Conservation (phyloP, 176 grass and related monocot genomes). For the Juncus inflexus region DNA sequence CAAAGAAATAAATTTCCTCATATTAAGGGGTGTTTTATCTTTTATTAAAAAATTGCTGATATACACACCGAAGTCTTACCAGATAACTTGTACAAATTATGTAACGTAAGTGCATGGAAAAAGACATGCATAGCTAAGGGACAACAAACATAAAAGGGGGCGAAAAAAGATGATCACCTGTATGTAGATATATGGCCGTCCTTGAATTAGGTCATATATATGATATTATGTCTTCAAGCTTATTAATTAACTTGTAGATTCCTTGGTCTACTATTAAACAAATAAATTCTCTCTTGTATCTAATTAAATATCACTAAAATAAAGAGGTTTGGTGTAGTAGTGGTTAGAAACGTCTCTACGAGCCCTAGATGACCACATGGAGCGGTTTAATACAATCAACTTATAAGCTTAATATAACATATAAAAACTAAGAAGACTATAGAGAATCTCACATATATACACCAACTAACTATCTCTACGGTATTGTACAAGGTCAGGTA, state of each 20-base stretch:
- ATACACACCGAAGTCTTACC: no score
- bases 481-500: neutral
- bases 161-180: neutral
- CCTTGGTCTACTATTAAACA: no score
- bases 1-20: no score
- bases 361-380: conserved; percentile 26
- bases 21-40: no score
- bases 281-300: neutral
- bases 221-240: no score
- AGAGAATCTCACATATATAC: neutral
- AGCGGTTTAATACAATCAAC: neutral
- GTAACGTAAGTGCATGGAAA: no score
- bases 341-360: conserved; percentile 12
- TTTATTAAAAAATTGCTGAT: no score
- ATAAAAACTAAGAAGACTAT: neutral
- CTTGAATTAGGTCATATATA: no score
- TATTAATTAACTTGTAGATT: no score
- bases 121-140: no score
- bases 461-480: conserved; percentile 8
- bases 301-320: neutral
- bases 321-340: conserved; percentile 21
- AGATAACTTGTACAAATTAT: no score
- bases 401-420: neutral
- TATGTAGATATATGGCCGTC: neutral
- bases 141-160: no score